Evolutionary conservation across 192 early-diverging fungal genomes (phyloP), one percentile per base, ranked within the genome.

Genomic region (Allomyces macrogynus): DNA sequence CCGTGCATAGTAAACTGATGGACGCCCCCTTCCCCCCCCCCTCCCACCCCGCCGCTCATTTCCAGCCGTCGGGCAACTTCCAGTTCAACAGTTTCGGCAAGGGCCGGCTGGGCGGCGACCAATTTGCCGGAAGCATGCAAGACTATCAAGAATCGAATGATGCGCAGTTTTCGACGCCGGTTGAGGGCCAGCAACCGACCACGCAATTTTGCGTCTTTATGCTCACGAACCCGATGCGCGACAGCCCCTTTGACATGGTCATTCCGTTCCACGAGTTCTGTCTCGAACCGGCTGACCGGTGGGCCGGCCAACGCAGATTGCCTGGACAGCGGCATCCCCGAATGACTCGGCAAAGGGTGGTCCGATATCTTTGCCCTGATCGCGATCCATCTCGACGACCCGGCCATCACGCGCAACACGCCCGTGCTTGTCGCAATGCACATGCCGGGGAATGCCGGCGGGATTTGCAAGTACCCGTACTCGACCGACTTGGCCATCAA

Each of bases 91-190:
- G 81, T 71, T 75, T 80, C 70, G 76, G 73, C 69, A 71, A 74
- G 67, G 77, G 79, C 62, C 78, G 80, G 44, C 32, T 18, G 20
- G 80, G 69, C 43, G 65, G 64, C 68, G 81, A 82, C 23, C 67
- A 68, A 0, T 74, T 82, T 12, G 70, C 75, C 63, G 76, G 77
- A 64, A 73, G 68, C 61, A 73, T 72, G 16, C 80, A 84, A 70
- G 69, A 72, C 42, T 73, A 62, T 23, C 24, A 20, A 1, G 65
- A 49, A 18, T 72, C 65, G 66, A 79, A 83, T 70, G 83, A 85
- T 64, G 83, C 81, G 65, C 75, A 80, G 73, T 83, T 83, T 75
- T 71, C 69, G 23, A 79, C 80, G 43, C 80, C 81, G 10, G 80
- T 80, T 40, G 81, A 27, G 2, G 26, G 26, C 4, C 26, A 27